Base-by-base conservation (phyloP, 805 yeast species). In the Jamesozyma piceae region DNA sequence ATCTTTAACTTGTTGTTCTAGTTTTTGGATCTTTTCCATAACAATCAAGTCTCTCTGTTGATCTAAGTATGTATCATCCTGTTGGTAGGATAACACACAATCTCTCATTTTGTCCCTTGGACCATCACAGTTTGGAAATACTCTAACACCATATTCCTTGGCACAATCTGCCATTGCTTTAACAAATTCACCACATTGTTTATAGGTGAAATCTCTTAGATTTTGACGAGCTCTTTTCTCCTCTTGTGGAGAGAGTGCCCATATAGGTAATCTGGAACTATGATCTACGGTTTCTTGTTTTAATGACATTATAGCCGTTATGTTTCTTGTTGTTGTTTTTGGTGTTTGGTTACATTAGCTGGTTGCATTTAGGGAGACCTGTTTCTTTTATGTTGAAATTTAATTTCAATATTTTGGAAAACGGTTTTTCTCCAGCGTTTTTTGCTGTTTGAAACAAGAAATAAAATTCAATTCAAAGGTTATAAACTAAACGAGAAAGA, bases 181-280 rank as follows among this genome's bases (percentile, higher is more conserved):
- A 28, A 89, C 95, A 37, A 69, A 64, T 17, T 73, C 80, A 52
- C 78, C 85, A 58, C 94, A 84, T 43, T 65, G 60, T 36, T 74
- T 71, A 67, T 82, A 82, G 0, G 90, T 75, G 53, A 69, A 69
- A 44, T 67, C 72, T 58, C 82, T 76, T 80, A 89, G 78, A 52
- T 83, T 74, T 50, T 74, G 77, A 53, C 83, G 76, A 29, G 82
- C 78, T 45, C 77, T 74, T 61, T 78, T 78, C 56, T 84, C 94
- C 57, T 84, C 92, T 48, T 71, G 73, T 13, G 92, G 90, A 0
- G 85, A 74, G 19, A 84, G 65, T 48, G 82, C 74, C 94, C 94
- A 84, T 11, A 74, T 66, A 1, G 94, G 94, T 22, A 83, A 64
- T 48, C 58, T 64, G 21, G 43, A 32, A 4, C 37, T 38, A 24